A percentile compares a stretch with the other conserved stretches of the same genome.
Conservation (phyloP, 441 rosid species). For the Eutrema salsugineum region DNA sequence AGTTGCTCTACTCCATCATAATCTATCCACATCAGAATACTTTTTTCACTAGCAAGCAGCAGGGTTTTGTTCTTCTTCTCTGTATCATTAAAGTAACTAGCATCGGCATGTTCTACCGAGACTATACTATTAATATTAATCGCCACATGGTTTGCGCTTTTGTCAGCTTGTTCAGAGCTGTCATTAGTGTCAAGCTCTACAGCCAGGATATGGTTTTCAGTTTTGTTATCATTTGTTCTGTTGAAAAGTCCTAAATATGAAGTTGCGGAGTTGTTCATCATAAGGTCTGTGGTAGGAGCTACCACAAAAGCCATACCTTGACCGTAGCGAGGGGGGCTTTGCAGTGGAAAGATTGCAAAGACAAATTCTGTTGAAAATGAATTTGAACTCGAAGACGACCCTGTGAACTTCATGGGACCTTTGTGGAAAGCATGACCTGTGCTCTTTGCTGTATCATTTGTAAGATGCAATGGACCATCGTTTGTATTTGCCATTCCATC, state of each 20-base stretch:
- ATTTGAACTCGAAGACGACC: not conserved
- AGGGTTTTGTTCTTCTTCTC: not conserved
- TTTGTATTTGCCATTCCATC: conserved; percentile 32
- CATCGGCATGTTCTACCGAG: not conserved
- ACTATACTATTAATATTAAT: conserved; percentile 14
- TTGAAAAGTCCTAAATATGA: not conserved
- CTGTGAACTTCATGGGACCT: not conserved
- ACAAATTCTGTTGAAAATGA: conserved; percentile 28
- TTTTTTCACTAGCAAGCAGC: not conserved
- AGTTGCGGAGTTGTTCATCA: not conserved
- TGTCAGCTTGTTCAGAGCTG: not conserved
- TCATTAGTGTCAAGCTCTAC: conserved; percentile 1
- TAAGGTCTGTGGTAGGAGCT: not conserved
- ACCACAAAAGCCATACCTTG: conserved; percentile 26
- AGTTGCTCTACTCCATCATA: not conserved
- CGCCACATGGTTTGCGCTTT: not conserved
- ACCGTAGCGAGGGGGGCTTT: not conserved
- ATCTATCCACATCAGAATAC: conserved; percentile 21
- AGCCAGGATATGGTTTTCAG: conserved; percentile 11
- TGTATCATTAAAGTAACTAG: not conserved
- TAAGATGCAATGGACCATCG: not conserved
- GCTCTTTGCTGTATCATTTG: not conserved
- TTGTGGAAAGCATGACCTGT: conserved; percentile 22
- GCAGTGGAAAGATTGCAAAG: conserved; percentile 19
- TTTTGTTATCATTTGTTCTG: not conserved